Base-by-base conservation (phyloP, 2,329 filamentous ascomycete genomes). In the Metarhizium rileyi region DNA sequence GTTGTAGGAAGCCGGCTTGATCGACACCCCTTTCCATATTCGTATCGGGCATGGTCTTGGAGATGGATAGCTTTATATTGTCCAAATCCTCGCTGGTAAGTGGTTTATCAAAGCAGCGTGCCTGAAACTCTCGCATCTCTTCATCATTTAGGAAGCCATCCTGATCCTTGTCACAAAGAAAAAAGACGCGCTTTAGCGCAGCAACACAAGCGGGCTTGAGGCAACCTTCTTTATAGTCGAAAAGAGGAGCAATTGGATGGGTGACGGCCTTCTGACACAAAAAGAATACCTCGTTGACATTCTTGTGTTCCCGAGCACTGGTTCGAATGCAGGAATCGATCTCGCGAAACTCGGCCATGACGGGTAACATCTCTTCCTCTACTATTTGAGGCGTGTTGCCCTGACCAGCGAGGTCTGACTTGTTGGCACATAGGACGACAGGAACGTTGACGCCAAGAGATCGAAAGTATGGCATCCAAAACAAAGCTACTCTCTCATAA, bases 261-360 rank as follows among this genome's bases (percentile, higher is more conserved):
- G 90, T 96, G 59, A 98, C 91, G 18, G 93, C 93, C 64, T 97
- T 97, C 67, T 98, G 93, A 66, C 93, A 98, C 14, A 98, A 81
- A 62, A 95, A 97, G 71, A 98, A 97, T 52, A 91, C 89, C 66
- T 91, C 90, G 65, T 95, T 95, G 64, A 96, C 87, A 66, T 96
- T 96, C 59, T 86, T 83, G 63, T 95, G 89, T 61, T 95, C 88
- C 59, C 88, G 82, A 20, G 91, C 90, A 67, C 90, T 97, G 8
- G 90, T 90, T 50, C 93, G 81, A 63, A 98, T 97, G 68, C 93
- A 98, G 0, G 90, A 95, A 65, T 98, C 93, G 55, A 98, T 96
- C 67, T 97, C 93, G 63, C 95, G 91, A 70, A 97, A 98, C 70
- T 98, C 93, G 53, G 87, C 85, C 93, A 98, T 96, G 56, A 98